Evolutionary conservation across 192 early-diverging fungal species (phyloP).

Genomic region (Thamnidium elegans): DNA sequence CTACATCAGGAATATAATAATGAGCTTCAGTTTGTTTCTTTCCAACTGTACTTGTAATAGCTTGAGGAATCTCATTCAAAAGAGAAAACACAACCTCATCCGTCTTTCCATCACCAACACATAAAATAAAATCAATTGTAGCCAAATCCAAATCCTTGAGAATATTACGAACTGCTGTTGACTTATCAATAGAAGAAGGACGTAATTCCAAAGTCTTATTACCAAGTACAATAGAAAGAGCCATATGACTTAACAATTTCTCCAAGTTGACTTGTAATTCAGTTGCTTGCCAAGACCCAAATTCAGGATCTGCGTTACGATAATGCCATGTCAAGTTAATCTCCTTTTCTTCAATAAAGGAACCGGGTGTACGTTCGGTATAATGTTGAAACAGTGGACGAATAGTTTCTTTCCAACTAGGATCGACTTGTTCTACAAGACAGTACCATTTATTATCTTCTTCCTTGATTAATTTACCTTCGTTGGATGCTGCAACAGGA

Average conservation of each 20-base stretch:
- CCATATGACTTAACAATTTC: slow-evolving; percentile 90
- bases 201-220: slow-evolving; percentile 97
- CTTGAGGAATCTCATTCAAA: slow-evolving; percentile 53
- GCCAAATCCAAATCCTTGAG: slow-evolving; percentile 66
- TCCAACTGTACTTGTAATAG: slow-evolving; percentile 90
- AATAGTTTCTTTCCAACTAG: slow-evolving; percentile 90
- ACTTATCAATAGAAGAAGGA: slow-evolving; percentile 91
- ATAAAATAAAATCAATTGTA: slow-evolving; percentile 69
- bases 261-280: slow-evolving; percentile 98
- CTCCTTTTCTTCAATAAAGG: slow-evolving; percentile 98
- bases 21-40: slow-evolving; percentile 94
- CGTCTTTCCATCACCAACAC: slow-evolving; percentile 91
- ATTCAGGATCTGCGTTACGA: slow-evolving; percentile 90
- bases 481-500: slow-evolving; percentile 41
- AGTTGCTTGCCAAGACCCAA: slow-evolving; percentile 96
- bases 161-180: slow-evolving; percentile 83
- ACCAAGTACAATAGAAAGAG: slow-evolving; percentile 90
- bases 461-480: slow-evolving; percentile 51
- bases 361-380: slow-evolving; percentile 94
- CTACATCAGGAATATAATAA: slow-evolving; percentile 50
- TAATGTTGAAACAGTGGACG: slow-evolving; percentile 96
- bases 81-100: slow-evolving; percentile 93
- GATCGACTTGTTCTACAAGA: slow-evolving; percentile 86
- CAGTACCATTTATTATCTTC: slow-evolving; percentile 79
- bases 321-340: slow-evolving; percentile 99